Conservation (phyloP, 2,329 filamentous ascomycete species). For the Mollisiaceae sp. region DNA sequence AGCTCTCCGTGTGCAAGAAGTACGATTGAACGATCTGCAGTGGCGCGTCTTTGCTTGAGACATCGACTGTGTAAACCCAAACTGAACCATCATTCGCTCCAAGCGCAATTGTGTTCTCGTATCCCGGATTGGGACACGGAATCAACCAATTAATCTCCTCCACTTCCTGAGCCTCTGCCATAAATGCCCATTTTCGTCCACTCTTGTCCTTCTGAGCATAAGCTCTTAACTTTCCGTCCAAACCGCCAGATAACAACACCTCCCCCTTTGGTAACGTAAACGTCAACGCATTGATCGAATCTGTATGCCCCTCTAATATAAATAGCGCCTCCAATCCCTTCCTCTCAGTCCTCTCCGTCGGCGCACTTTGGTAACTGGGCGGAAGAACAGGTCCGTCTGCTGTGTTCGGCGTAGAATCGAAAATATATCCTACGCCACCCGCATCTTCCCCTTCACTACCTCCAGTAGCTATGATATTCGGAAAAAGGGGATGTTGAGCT, state of each 20-base stretch:
- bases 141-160: conserved; percentile 93
- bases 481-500: conserved; percentile 83
- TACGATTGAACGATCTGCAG: conserved; percentile 88
- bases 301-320: conserved; percentile 85
- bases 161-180: conserved; percentile 85
- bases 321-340: conserved; percentile 69
- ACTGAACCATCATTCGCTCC: conserved; percentile 91
- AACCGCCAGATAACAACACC: conserved; percentile 82
- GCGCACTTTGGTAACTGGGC: conserved; percentile 72
- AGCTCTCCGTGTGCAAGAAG: conserved; percentile 85
- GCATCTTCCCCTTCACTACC: conserved; percentile 69
- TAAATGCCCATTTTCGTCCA: conserved; percentile 62
- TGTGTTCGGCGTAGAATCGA: conserved; percentile 69
- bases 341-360: conserved; percentile 61
- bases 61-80: conserved; percentile 92
- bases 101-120: conserved; percentile 83
- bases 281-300: conserved; percentile 84
- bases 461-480: conserved; percentile 83
- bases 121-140: conserved; percentile 71
- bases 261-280: conserved; percentile 87
- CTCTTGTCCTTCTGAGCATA: conserved; percentile 59
- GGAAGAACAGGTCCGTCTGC: conserved; percentile 73
- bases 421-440: conserved; percentile 80
- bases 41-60: conserved; percentile 61
- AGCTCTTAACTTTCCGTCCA: conserved; percentile 82